phyloP scores from a whole-genome alignment of 768 basidiomycete genomes.

The Amanita phalloides region DNA sequence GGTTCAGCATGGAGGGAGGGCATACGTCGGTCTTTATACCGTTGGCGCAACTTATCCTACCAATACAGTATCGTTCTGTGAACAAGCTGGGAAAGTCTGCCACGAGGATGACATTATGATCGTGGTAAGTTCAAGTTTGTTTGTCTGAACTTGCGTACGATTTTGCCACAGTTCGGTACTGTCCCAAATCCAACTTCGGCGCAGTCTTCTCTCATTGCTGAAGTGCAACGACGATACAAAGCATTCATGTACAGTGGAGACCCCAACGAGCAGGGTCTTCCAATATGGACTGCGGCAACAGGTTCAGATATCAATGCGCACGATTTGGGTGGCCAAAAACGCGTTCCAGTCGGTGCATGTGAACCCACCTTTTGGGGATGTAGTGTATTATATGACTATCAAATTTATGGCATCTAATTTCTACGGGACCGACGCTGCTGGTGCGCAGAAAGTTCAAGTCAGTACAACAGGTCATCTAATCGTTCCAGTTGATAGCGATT shows the following conservation, averaged over 20 bases:
- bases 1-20: slow-evolving; percentile 51
- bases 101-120: slow-evolving; percentile 80
- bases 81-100: slow-evolving; percentile 47
- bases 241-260: slow-evolving; percentile 52
- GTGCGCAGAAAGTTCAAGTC: too few species aligned
- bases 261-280: slow-evolving; percentile 43
- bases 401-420: slow-evolving; percentile 28
- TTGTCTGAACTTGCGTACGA: background rate
- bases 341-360: slow-evolving; percentile 47
- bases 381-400: slow-evolving; percentile 60
- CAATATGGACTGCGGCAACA: slow-evolving; percentile 45
- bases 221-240: slow-evolving; percentile 62
- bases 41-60: slow-evolving; percentile 65
- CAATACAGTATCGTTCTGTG: slow-evolving; percentile 53
- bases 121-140: slow-evolving; percentile 36
- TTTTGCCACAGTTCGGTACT: slow-evolving; percentile 36
- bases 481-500: too few species aligned
- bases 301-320: slow-evolving; percentile 44
- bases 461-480: too few species aligned
- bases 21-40: slow-evolving; percentile 55
- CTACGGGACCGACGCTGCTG: too few species aligned
- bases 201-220: slow-evolving; percentile 47
- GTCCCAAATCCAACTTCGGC: slow-evolving; percentile 39
- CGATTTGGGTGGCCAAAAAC: slow-evolving; percentile 47
- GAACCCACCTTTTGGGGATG: slow-evolving; percentile 59